Conservation (phyloP, 768 basidiomycete genomes). For the Pholiota microspora region DNA sequence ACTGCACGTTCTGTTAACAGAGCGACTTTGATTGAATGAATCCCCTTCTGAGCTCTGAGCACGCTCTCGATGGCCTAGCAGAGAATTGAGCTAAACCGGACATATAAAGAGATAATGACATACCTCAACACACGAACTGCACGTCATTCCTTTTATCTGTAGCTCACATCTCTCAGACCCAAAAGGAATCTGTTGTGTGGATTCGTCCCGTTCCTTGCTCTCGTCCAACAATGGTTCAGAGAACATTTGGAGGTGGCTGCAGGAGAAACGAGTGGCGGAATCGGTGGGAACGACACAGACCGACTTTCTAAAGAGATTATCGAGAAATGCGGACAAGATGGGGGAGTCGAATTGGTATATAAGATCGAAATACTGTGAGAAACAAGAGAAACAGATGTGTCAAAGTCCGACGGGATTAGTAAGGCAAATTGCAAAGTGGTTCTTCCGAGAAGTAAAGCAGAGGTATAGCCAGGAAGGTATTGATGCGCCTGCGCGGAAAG, state of each 20-base stretch:
- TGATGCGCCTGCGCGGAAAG: constrained; percentile 24
- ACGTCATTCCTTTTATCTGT: constrained; percentile 88
- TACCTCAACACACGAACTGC: constrained; percentile 86
- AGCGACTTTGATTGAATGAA: constrained; percentile 86
- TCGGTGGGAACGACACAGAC: constrained; percentile 1
- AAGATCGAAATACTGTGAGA: constrained; percentile 9
- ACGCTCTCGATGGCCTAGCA: constrained; percentile 82
- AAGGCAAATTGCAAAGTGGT: constrained; percentile 3
- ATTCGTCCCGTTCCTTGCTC: not conserved
- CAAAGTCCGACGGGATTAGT: constrained; percentile 14
- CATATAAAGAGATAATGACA: constrained; percentile 18
- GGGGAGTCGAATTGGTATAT: constrained; percentile 4
- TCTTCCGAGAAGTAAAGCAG: constrained; percentile 1
- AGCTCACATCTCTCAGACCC: constrained; percentile 65
- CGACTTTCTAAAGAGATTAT: not conserved
- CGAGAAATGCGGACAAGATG: constrained; percentile 3
- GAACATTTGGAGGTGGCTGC: not conserved
- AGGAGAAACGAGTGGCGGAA: not conserved
- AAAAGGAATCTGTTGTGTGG: not conserved
- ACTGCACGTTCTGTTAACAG: constrained; percentile 93
- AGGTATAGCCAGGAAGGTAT: not conserved
- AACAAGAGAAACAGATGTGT: constrained; percentile 9
- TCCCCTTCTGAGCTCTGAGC: constrained; percentile 78
- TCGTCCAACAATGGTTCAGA: not conserved
- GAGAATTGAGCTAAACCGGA: not conserved